A percentile compares a stretch with the other conserved stretches of the same genome.
These are phyloP conservation scores for Skeletonema menzelii DNA, from an alignment of 108 stramenopile genomes.

Conservation along the genomic window DNA sequence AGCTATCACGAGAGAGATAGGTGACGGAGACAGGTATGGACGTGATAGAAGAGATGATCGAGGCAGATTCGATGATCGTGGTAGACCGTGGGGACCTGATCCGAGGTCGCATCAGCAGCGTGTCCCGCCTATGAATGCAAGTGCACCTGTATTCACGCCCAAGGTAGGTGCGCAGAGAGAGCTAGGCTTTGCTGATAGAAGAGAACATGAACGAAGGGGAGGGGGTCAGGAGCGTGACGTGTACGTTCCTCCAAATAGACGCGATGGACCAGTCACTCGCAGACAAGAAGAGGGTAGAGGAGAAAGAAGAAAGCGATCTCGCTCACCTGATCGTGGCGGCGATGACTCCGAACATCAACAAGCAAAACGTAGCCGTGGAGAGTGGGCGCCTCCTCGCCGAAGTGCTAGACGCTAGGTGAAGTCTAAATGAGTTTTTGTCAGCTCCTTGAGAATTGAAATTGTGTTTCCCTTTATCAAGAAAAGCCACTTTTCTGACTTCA, in stretches of 20 bases:
- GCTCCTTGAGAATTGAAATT: too few species aligned
- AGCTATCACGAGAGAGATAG: conserved; percentile 64
- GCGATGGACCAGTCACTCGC: conserved; percentile 11
- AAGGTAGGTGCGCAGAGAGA: conserved; percentile 17
- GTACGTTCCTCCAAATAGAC: conserved; percentile 22
- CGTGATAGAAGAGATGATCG: conserved; percentile 31
- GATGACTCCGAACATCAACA: conserved; percentile 11
- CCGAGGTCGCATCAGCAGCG: conserved; percentile 7
- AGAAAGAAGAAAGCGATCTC: conserved; percentile 20
- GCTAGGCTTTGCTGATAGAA: conserved; percentile 7
- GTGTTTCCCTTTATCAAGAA: too few species aligned
- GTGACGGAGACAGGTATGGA: conserved; percentile 37
- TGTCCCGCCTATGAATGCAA: conserved; percentile 10
- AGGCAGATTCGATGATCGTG: neutral
- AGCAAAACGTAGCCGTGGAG: conserved; percentile 13
- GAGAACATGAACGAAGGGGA: conserved; percentile 18
- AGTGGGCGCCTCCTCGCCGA: conserved; percentile 18
- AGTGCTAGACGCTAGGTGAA: neutral
- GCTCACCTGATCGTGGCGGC: conserved; percentile 16
- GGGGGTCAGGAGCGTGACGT: conserved; percentile 5
- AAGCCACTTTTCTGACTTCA: too few species aligned
- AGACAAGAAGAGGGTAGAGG: conserved; percentile 9
- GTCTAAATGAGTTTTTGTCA: too few species aligned
- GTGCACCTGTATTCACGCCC: conserved; percentile 26
- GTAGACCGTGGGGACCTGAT: conserved; percentile 31